Conservation (phyloP, 345 rosid species). For the Aquilaria yunnanensis region DNA sequence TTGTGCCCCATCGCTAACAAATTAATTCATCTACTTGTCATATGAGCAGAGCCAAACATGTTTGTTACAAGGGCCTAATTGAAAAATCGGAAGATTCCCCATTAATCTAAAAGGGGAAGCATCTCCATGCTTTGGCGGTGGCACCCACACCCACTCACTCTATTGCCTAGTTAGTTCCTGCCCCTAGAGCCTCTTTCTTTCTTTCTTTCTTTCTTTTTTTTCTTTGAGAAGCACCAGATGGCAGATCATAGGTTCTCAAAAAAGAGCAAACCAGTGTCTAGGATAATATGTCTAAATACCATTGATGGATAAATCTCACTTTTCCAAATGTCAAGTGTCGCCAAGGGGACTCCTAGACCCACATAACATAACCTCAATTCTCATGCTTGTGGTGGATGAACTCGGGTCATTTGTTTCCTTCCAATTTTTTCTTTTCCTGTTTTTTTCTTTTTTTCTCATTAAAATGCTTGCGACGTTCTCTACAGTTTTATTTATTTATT, state of each 20-base stretch:
- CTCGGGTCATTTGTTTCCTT: neutral
- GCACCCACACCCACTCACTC: constrained; percentile 18
- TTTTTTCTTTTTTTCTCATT: neutral
- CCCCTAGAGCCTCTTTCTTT: neutral
- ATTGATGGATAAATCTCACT: constrained; percentile 23
- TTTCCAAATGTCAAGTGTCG: constrained; percentile 18
- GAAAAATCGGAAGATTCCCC: constrained; percentile 17
- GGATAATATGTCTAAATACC: constrained; percentile 17
- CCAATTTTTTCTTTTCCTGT: constrained; percentile 4
- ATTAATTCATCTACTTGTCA: constrained; percentile 1
- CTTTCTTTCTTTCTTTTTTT: constrained; percentile 5
- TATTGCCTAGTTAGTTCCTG: neutral
- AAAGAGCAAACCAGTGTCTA: neutral
- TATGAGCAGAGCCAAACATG: neutral
- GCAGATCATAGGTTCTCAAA: neutral
- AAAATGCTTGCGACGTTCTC: constrained; percentile 5
- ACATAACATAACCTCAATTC: constrained; percentile 18
- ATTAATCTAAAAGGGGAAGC: constrained; percentile 10
- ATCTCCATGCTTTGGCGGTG: constrained; percentile 22
- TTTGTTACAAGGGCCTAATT: constrained; percentile 3
- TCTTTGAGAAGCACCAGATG: constrained; percentile 3
- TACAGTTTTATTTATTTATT: constrained; percentile 8
- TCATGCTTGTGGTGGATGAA: constrained; percentile 20
- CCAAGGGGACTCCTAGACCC: constrained; percentile 26
- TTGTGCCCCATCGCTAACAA: constrained; percentile 1